Evolutionary conservation across 2,329 filamentous ascomycete species (phyloP), one percentile per base, ranked within the genome.

Genomic region (Fusarium xylarioides): DNA sequence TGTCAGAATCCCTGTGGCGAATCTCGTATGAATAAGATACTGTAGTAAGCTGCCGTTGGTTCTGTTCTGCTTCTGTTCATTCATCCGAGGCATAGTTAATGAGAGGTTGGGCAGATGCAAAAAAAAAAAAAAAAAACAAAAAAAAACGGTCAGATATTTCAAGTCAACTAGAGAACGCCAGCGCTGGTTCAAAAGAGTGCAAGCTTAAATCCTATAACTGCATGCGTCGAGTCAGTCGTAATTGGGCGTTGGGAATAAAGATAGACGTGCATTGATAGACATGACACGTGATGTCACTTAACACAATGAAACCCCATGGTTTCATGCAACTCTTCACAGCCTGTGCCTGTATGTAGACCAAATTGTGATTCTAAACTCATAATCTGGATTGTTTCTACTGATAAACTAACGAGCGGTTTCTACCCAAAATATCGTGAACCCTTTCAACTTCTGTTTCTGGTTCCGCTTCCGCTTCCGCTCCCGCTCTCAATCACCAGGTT

Each of bases 1-100:
- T 56, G 57, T 42, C 30, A 56, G 59, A 65, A 26, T 55, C 71
- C 63, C 71, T 62, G 71, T 68, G 71, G 67, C 71, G 67, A 73
- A 73, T 68, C 67, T 63, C 54, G 58, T 59, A 53, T 71, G 55
- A 64, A 71, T 58, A 70, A 56, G 35, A 46, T 62, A 47, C 35
- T 52, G 40, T 32, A 44, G 30, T 54, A 57, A 37, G 53, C 46
- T 69, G 37, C 38, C 19, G 54, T 42, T 46, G 63, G 32, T 19
- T 67, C 35, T 66, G 35, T 37, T 43, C 53, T 37, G 42, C 9
- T 49, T 50, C n/a, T 57, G 40, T 57, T 50, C 32, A 50, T 50
- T 57, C 42, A 28, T 50, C 55, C 42, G 23, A 50, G 30, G 32
- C 55, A 50, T 50, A 26, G 26, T 26, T 26, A 50, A 37, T 37